These are phyloP conservation scores for Blastocystis sp. DNA, from an alignment of 352 stramenopile genomes.

Conservation along the genomic window DNA sequence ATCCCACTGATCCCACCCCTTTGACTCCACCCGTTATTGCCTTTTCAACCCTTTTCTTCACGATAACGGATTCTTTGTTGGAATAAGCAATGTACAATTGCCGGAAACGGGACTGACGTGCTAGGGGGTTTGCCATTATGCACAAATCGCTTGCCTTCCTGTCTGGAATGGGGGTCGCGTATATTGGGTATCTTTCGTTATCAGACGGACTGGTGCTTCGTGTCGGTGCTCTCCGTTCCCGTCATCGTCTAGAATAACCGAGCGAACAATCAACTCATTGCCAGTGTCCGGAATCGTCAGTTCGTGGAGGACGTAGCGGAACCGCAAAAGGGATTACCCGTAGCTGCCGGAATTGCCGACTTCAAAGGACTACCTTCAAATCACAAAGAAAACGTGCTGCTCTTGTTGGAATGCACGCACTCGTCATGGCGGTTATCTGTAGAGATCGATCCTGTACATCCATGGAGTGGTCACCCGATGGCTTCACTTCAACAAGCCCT, in stretches of 20 bases:
- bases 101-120: background rate
- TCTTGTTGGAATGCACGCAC: constrained; percentile 24
- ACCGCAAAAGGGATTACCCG: background rate
- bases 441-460: constrained; percentile 51
- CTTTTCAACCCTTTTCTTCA: background rate
- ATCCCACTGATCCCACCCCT: background rate
- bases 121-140: constrained; percentile 60
- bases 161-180: constrained; percentile 10
- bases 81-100: background rate
- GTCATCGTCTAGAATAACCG: constrained; percentile 48
- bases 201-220: constrained; percentile 40
- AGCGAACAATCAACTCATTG: constrained; percentile 41
- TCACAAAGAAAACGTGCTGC: constrained; percentile 1
- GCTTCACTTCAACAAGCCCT: constrained; percentile 46
- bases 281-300: background rate
- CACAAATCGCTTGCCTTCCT: constrained; percentile 53
- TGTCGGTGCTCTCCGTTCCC: background rate
- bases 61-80: constrained; percentile 3
- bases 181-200: constrained; percentile 18
- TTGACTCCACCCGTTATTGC: background rate
- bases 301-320: constrained; percentile 13
- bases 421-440: background rate
- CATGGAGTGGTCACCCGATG: background rate
- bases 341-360: constrained; percentile 17
- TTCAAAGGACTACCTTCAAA: constrained; percentile 57